Conservation (phyloP, 805 yeast species). For the Candida koratica region DNA sequence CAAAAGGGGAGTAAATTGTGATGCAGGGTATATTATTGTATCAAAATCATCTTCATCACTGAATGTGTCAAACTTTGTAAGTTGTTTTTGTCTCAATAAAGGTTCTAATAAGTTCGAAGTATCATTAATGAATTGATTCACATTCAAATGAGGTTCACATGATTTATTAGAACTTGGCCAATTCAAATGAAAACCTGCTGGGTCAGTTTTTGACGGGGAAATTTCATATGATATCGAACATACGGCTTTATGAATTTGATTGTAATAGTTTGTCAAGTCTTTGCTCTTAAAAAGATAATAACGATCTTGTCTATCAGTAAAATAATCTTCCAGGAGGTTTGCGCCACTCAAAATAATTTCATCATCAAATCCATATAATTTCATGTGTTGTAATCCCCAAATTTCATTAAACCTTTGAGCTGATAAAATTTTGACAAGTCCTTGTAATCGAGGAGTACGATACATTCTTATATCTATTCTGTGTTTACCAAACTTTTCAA, state of each 20-base stretch:
- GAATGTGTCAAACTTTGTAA: constrained; percentile 28
- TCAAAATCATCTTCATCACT: constrained; percentile 35
- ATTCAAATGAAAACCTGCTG: constrained; percentile 50
- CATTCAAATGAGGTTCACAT: constrained; percentile 61
- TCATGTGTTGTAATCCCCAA: constrained; percentile 94
- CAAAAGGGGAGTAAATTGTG: constrained; percentile 84
- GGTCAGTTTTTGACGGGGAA: constrained; percentile 35
- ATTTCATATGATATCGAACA: constrained; percentile 69
- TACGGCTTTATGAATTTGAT: constrained; percentile 62
- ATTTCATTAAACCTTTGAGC: constrained; percentile 91
- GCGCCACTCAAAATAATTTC: constrained; percentile 90
- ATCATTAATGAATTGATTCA: constrained; percentile 49
- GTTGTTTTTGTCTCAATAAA: constrained; percentile 46
- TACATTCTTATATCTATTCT: constrained; percentile 80
- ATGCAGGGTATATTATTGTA: constrained; percentile 83
- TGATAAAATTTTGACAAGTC: constrained; percentile 56
- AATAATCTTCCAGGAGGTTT: constrained; percentile 85
- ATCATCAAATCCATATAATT: constrained; percentile 89
- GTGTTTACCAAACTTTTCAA: constrained; percentile 55
- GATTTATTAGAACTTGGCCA: constrained; percentile 75
- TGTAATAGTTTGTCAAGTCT: constrained; percentile 67
- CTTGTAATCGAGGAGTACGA: constrained; percentile 82
- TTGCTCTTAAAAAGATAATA: constrained; percentile 67
- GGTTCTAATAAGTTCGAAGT: constrained; percentile 56
- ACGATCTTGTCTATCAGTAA: constrained; percentile 91